Evolutionary conservation across 1,284 basidiomycete species (phyloP), one percentile per base, ranked within the genome.

Genomic region (Termitomyces sp.): DNA sequence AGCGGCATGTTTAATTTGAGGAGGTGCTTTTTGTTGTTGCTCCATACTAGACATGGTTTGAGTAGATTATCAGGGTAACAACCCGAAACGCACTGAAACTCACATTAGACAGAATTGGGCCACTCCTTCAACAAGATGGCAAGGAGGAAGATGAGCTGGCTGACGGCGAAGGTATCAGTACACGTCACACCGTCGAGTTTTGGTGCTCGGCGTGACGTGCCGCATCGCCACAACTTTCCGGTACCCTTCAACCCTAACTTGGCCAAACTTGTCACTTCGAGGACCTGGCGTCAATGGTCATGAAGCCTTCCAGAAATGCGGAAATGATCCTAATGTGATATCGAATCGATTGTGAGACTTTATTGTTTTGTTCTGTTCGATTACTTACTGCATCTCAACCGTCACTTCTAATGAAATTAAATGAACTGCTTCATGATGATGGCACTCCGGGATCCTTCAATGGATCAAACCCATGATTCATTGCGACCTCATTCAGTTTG

Each of bases 1-100:
- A 51, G 89, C 89, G 48, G 93, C 84, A 63, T 85, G 86, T 62
- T 86, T 83, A 50, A 91, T 73, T 44, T 92, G 86, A 34, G 82
- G 77, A 14, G 91, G 80, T 26, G 92, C 91, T 65, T 80, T 85
- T 41, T 75, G 73, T 68, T 91, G 88, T 63, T 88, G 84, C 60
- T 89, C 84, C 72, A 82, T 52, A 31, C 39, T 26, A 19, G 39
- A 16, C 19, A 39, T 8, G 19, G 14, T 48, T 26, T 30, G 3
- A 44, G 40, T 10, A 39, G 13, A 7, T 48, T 5, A 11, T 28
- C 5, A 45, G 16, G 24, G 8, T 18, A 39, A 10, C 7, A 5
- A 30, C 9, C n/a, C 3, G 6, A 48, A 8, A 37, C 5, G 14
- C 16, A 35, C 16, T 8, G 13, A 14, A 16, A n/a, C 24, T 37